Conservation (phyloP, 2,329 filamentous ascomycete species). For the Chaetomiaceae sp. region DNA sequence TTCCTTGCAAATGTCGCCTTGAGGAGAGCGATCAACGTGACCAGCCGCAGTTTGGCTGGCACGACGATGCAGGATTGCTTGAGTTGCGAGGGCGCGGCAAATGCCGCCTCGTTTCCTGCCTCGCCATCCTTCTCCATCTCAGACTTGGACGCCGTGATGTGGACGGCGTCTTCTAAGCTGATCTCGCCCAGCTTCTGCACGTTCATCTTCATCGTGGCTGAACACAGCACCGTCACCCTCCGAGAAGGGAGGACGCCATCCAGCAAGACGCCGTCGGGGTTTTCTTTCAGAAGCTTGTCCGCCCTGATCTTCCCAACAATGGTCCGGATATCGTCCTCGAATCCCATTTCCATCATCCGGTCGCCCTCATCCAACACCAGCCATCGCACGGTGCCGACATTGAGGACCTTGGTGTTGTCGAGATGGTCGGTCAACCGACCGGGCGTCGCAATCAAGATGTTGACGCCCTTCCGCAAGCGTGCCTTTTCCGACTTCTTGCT, state of each 20-base stretch:
- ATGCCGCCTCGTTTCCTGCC: slow-evolving; percentile 51
- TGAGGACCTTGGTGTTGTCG: slow-evolving; percentile 83
- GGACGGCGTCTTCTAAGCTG: slow-evolving; percentile 85
- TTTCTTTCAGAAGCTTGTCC: slow-evolving; percentile 53
- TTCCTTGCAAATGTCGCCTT: slow-evolving; percentile 83
- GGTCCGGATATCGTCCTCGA: slow-evolving; percentile 86
- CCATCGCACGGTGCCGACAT: slow-evolving; percentile 87
- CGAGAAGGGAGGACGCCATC: slow-evolving; percentile 65
- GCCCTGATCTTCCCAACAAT: slow-evolving; percentile 76
- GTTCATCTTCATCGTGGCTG: slow-evolving; percentile 96
- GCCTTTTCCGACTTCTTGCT: slow-evolving; percentile 82
- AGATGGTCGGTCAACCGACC: slow-evolving; percentile 88
- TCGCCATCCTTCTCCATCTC: slow-evolving; percentile 42
- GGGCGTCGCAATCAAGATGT: slow-evolving; percentile 92
- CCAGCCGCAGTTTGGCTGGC: slow-evolving; percentile 83
- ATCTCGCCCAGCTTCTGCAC: slow-evolving; percentile 92
- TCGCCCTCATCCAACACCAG: slow-evolving; percentile 93
- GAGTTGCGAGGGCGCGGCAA: slow-evolving; percentile 83
- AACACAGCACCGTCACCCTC: slow-evolving; percentile 85
- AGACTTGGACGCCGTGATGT: slow-evolving; percentile 66
- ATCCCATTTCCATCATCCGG: slow-evolving; percentile 96
- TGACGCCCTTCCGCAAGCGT: slow-evolving; percentile 86
- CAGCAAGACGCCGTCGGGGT: slow-evolving; percentile 52
- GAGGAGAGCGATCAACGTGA: slow-evolving; percentile 77
- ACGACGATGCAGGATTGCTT: slow-evolving; percentile 88